Base-by-base conservation (phyloP, 2,329 filamentous ascomycete species). In the Madurella mycetomatis region DNA sequence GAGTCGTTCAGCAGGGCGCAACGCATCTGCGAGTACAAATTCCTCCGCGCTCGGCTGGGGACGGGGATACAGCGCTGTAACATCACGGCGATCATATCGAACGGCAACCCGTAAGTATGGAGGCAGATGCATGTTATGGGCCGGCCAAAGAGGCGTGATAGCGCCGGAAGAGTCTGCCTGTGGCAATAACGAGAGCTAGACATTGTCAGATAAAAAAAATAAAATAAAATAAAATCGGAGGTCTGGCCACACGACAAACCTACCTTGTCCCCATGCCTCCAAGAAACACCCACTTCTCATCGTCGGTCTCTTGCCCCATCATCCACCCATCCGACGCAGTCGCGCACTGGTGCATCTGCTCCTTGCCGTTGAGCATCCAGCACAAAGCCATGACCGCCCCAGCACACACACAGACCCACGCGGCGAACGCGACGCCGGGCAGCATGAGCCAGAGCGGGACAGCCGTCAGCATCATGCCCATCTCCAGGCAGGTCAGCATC, bases 81-180 rank as follows among this genome's bases (percentile, higher is more conserved):
- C 40, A 69, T 60, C n/a, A 65, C 55, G 16, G 59, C 68, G 41
- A 80, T 60, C 19, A 81, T 65, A 62, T 83, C 81, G 60, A 82
- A 76, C 37, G 78, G 71, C 2, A 78, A 70, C 56, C 82, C 81
- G 31, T 78, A 72, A 9, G 80, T 74, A 31, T 72, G 70, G 54
- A 73, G 69, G 56, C 80, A 76, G 44, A 81, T 76, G 64, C 76
- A 77, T 42, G 73, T 77, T 58, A 83, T 73, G 45, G 71, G 66
- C 9, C 68, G 65, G 42, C 65, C 64, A 56, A 74, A 73, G 4
- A 72, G 66, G 16, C 62, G 65, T 9, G 69, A 66, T 8, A 75
- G 57, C 9, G 63, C 66, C 1, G 72, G 69, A 2, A 72, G 57
- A 0, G 69, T 70, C 9, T 58, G 59, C 47, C 60, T 60, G 40